Conservation (phyloP, 169 alveolate species). For the Plasmodium blacklocki region DNA sequence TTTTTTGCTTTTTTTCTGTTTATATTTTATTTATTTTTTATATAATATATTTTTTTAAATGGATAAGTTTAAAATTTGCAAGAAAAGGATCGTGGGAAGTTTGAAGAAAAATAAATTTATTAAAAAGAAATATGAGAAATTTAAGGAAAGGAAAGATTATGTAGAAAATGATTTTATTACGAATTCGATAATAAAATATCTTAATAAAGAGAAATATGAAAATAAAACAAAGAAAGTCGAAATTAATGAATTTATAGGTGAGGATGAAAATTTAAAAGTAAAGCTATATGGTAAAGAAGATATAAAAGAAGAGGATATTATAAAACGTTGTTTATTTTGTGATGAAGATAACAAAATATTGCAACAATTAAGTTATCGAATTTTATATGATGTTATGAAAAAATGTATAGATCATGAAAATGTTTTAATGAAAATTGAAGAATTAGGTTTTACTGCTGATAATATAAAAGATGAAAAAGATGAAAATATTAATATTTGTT, state of each 20-base stretch:
- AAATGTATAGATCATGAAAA: slow-evolving; percentile 73
- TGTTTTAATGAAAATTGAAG: slow-evolving; percentile 74
- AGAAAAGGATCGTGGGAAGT: slow-evolving; percentile 24
- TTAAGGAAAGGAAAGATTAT: not conserved
- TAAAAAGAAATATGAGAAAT: slow-evolving; percentile 15
- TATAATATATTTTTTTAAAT: not conserved
- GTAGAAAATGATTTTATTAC: slow-evolving; percentile 30
- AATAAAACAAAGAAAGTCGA: slow-evolving; percentile 13
- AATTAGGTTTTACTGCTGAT: slow-evolving; percentile 73
- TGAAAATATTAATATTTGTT: slow-evolving; percentile 53
- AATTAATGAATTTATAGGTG: slow-evolving; percentile 9
- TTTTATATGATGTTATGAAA: slow-evolving; percentile 62
- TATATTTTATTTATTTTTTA: not conserved
- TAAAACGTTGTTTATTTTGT: slow-evolving; percentile 47
- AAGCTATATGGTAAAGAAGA: slow-evolving; percentile 19
- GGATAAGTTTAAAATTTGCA: slow-evolving; percentile 71
- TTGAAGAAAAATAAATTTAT: slow-evolving; percentile 7
- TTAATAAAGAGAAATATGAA: slow-evolving; percentile 41
- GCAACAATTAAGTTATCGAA: slow-evolving; percentile 43
- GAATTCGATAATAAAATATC: slow-evolving; percentile 51
- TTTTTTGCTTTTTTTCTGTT: not conserved
- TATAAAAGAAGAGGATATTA: slow-evolving; percentile 42
- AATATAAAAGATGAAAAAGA: slow-evolving; percentile 64
- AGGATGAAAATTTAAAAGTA: slow-evolving; percentile 41
- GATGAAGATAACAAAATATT: slow-evolving; percentile 34